Conservation (phyloP, 1,139 yeast species). For the Zygosaccharomyces pseudobailii region DNA sequence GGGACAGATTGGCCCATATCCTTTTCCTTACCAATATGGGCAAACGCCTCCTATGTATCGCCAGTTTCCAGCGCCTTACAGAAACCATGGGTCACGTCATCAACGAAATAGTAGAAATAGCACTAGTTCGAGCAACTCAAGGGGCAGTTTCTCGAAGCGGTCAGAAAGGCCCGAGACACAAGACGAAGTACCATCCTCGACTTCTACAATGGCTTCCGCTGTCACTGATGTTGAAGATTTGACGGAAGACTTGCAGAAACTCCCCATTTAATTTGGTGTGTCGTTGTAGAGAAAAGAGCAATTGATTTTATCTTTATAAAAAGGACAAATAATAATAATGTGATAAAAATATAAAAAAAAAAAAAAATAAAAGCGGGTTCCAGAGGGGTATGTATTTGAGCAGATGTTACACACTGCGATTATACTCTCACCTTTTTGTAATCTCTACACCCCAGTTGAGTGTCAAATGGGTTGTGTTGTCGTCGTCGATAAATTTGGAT, state of each 20-base stretch:
- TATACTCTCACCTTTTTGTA: constrained; percentile 33
- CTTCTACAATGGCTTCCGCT: constrained; percentile 1
- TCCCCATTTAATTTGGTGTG: constrained; percentile 4
- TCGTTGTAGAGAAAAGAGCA: neutral
- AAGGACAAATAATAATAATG: neutral
- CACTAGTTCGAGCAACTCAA: constrained; percentile 1
- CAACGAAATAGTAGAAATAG: constrained; percentile 1
- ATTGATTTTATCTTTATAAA: constrained; percentile 2
- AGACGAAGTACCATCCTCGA: constrained; percentile 1
- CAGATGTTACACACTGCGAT: no score
- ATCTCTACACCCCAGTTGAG: constrained; percentile 87
- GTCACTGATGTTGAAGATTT: constrained; percentile 1
- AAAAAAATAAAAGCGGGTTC: neutral
- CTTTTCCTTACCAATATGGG: constrained; percentile 6
- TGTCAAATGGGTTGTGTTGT: constrained; percentile 64
- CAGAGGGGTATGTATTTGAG: no score
- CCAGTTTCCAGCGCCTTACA: constrained; percentile 5
- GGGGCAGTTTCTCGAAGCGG: constrained; percentile 2
- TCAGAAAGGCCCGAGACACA: neutral
- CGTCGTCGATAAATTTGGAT: constrained; percentile 85
- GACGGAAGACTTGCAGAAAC: constrained; percentile 4
- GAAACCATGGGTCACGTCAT: neutral
- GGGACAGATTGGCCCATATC: constrained; percentile 2
- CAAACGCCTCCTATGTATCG: constrained; percentile 7
- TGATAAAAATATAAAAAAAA: neutral